Evolutionary conservation across 1,139 yeast genomes (phyloP).

Genomic region (Suhomyces ambrosiae): DNA sequence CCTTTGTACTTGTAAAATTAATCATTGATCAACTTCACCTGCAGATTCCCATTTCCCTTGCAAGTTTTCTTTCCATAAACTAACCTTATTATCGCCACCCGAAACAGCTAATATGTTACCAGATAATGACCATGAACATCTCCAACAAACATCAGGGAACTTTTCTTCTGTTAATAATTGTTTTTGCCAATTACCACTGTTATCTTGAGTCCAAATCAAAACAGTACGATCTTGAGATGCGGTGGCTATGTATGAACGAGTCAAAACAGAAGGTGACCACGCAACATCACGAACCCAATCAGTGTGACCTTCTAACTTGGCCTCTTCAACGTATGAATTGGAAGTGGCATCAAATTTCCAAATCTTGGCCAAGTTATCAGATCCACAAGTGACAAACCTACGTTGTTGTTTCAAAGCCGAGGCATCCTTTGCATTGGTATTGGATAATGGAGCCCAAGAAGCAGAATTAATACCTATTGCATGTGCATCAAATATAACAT

Average conservation of each 20-base stretch:
- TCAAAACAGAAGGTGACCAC: slow-evolving; percentile 91
- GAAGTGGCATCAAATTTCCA: slow-evolving; percentile 72
- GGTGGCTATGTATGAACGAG: slow-evolving; percentile 91
- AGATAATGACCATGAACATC: slow-evolving; percentile 95
- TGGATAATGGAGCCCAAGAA: slow-evolving; percentile 84
- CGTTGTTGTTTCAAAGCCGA: slow-evolving; percentile 33
- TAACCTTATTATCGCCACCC: slow-evolving; percentile 95
- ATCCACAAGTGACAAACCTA: slow-evolving; percentile 91
- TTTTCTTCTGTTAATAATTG: slow-evolving; percentile 72
- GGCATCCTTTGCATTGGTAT: slow-evolving; percentile 37
- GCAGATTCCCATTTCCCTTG: slow-evolving; percentile 97
- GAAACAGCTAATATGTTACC: slow-evolving; percentile 95
- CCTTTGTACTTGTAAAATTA: neutral
- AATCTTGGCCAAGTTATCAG: slow-evolving; percentile 88
- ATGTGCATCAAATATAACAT: slow-evolving; percentile 73
- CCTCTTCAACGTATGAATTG: slow-evolving; percentile 70
- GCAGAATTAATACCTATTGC: slow-evolving; percentile 93
- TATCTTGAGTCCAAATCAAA: slow-evolving; percentile 84
- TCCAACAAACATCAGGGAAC: slow-evolving; percentile 97
- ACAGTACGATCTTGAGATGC: slow-evolving; percentile 98
- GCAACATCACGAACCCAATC: slow-evolving; percentile 99
- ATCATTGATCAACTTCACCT: slow-evolving; percentile 84
- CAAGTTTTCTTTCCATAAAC: slow-evolving; percentile 94
- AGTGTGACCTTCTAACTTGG: slow-evolving; percentile 81
- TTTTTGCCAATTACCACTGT: slow-evolving; percentile 76